Evolutionary conservation across 2,329 filamentous ascomycete genomes (phyloP), one percentile per base, ranked within the genome.

Genomic region (Penicillium psychrosexuale): DNA sequence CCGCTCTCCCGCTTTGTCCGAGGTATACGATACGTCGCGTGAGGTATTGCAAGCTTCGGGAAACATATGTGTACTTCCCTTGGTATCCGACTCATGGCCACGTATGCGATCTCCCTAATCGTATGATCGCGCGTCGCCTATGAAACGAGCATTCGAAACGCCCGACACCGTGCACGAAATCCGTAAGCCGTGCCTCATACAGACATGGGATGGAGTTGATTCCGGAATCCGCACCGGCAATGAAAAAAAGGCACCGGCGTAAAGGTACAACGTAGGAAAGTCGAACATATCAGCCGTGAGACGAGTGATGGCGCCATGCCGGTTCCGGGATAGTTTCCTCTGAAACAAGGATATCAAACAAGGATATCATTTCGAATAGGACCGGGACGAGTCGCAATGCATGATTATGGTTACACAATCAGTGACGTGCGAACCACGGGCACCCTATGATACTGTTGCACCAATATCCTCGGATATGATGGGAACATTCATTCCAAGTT

Each of bases 271-370:
- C 3, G 17, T 15, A 31, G 11, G 22, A 11, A 30, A 47, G 19
- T 17, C 12, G 12, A 8, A 17, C 9, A 42, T 15, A 34, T 53
- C 44, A 48, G 45, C 24, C 12, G 27, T 51, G 12, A 39, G 47
- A 50, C 27, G 33, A 40, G 15, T 13, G 8, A 33, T 39, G 31
- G 27, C 15, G 17, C 45, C 12, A 46, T 46, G 30, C 47, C 38
- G 39, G 24, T 24, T 40, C 44, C 39, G 42, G 57, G 43, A 45
- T 40, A 44, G 36, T 19, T 27, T n/a, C n/a, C n/a, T 28, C 5
- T 57, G 37, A 48, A 58, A 44, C 47, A 59, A 12, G 22, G 22
- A 39, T 38, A 54, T 56, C 43, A 63, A 58, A 44, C 47, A 59
- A 12, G 22, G 22, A 39, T 38, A 54, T 56, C 43, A 63, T 62